Conservation (phyloP, 1,284 basidiomycete species). For the Neonothopanus nambi region DNA sequence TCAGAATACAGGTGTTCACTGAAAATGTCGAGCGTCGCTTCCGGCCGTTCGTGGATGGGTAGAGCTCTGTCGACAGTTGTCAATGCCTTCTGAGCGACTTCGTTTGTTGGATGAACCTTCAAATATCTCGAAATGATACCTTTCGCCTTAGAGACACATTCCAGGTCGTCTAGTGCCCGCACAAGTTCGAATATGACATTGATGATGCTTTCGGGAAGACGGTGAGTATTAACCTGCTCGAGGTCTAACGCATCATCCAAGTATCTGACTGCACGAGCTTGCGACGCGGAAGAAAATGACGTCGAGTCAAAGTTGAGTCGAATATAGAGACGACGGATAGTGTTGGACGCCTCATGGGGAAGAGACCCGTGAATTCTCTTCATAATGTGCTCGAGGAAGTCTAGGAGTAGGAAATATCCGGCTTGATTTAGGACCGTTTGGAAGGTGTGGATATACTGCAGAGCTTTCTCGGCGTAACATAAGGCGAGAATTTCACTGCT, state of each 20-base stretch:
- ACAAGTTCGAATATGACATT: conserved; percentile 33
- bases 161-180: conserved; percentile 27
- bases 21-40: conserved; percentile 28
- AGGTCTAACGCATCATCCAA: conserved; percentile 33
- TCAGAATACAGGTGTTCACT: conserved; percentile 36
- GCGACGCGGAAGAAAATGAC: conserved; percentile 19
- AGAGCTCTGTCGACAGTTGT: conserved; percentile 21
- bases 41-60: conserved; percentile 18
- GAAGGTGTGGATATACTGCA: conserved; percentile 25
- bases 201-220: conserved; percentile 31
- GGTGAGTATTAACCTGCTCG: conserved; percentile 10
- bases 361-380: conserved; percentile 3
- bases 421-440: conserved; percentile 29
- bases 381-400: conserved; percentile 28
- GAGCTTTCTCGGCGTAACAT: conserved; percentile 14
- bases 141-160: conserved; percentile 29
- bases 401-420: conserved; percentile 29
- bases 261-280: conserved; percentile 26
- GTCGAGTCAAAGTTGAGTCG: conserved; percentile 4
- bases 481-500: neutral
- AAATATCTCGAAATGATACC: conserved; percentile 28
- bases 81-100: conserved; percentile 29
- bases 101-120: conserved; percentile 22
- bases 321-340: conserved; percentile 36
- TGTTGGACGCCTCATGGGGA: conserved; percentile 37